These are phyloP conservation scores for Arabidopsis arenosa DNA, from an alignment of 345 rosid genomes.

Conservation along the genomic window DNA sequence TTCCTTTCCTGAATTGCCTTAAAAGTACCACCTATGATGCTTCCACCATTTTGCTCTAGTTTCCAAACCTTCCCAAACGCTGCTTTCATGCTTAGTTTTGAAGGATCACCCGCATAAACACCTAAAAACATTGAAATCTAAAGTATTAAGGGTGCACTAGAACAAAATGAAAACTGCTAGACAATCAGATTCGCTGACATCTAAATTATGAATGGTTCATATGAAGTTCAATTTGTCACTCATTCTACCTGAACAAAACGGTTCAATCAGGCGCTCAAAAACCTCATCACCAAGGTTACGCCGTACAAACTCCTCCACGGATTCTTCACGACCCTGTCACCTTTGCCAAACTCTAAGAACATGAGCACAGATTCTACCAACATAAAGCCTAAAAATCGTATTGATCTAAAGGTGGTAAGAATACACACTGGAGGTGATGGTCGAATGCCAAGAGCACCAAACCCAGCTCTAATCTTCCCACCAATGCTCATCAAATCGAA, in stretches of 20 bases:
- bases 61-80: conserved; percentile 98
- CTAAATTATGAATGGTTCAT: conserved; percentile 2
- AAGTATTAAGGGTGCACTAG: not conserved
- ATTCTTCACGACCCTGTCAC: conserved; percentile 96
- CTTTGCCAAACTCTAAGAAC: conserved; percentile 63
- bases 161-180: not conserved
- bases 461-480: conserved; percentile 87
- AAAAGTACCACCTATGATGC: conserved; percentile 83
- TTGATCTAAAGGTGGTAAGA: conserved; percentile 27
- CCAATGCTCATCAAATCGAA: conserved; percentile 89
- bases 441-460: conserved; percentile 86
- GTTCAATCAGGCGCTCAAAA: conserved; percentile 91
- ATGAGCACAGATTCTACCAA: conserved; percentile 51
- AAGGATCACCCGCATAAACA: conserved; percentile 95
- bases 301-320: conserved; percentile 94
- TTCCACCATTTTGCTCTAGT: conserved; percentile 85
- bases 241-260: conserved; percentile 88
- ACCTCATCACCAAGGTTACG: conserved; percentile 94
- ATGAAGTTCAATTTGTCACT: not conserved
- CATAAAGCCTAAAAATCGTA: not conserved
- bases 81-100: conserved; percentile 91
- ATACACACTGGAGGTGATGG: conserved; percentile 90
- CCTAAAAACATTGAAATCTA: conserved; percentile 51
- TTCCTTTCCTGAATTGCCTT: conserved; percentile 83
- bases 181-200: not conserved